phyloP scores from a whole-genome alignment of 2,329 filamentous ascomycete genomes.

The Aspergillus tanneri region DNA sequence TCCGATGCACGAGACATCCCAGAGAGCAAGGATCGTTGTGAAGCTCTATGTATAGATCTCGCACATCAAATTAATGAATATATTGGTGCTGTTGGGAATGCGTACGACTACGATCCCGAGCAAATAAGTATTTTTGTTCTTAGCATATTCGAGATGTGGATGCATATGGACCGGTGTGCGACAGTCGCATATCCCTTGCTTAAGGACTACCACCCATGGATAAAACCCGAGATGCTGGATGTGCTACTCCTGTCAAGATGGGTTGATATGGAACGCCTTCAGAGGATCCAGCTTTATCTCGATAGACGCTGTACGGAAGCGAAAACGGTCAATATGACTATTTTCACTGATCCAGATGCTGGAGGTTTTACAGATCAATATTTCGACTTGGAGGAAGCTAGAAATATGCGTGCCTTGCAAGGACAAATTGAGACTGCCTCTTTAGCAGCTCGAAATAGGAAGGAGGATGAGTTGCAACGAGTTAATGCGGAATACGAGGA shows the following conservation, averaged over 20 bases:
- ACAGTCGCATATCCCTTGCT: conserved; percentile 50
- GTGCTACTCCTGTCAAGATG: conserved; percentile 52
- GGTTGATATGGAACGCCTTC: conserved; percentile 53
- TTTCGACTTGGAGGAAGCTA: conserved; percentile 34
- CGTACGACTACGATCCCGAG: conserved; percentile 49
- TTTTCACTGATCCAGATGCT: conserved; percentile 48
- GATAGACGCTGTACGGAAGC: conserved; percentile 32
- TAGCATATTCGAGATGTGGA: conserved; percentile 58
- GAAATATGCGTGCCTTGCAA: conserved; percentile 31
- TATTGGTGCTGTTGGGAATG: conserved; percentile 30
- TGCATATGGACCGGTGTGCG: conserved; percentile 54
- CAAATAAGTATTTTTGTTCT: conserved; percentile 56
- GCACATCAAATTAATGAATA: conserved; percentile 39
- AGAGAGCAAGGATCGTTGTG: neutral
- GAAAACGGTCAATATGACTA: conserved; percentile 33
- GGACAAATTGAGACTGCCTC: conserved; percentile 38
- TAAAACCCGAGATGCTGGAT: conserved; percentile 54
- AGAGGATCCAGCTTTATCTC: conserved; percentile 53
- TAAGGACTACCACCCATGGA: conserved; percentile 51
- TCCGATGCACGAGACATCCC: neutral
- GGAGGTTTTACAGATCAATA: conserved; percentile 52
- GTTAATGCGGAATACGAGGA: conserved; percentile 38
- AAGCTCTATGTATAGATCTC: conserved; percentile 31
- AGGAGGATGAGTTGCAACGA: conserved; percentile 41
- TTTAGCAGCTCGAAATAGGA: conserved; percentile 27